Percentiles rank a stretch among this genome's conserved stretches.
Conservation (phyloP, 257 asterid species). For the Coffea canephora region DNA sequence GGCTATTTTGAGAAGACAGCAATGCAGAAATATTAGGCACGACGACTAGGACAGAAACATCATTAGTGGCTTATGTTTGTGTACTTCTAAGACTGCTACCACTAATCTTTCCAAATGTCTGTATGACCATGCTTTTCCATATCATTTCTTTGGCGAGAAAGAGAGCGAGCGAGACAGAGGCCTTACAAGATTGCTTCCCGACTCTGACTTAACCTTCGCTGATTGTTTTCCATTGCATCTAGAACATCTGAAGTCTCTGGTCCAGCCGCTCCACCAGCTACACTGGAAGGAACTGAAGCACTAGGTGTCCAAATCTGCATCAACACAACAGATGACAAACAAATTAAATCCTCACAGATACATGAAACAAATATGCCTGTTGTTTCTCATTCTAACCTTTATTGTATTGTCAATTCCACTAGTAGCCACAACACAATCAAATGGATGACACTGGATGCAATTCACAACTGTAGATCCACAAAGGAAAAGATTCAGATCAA, state of each 20-base stretch:
- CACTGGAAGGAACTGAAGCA: slow-evolving; percentile 68
- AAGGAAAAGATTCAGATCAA: slow-evolving; percentile 18
- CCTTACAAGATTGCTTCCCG: slow-evolving; percentile 75
- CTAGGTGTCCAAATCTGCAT: slow-evolving; percentile 88
- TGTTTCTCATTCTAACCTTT: slow-evolving; percentile 56
- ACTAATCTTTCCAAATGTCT: neutral
- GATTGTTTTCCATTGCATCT: slow-evolving; percentile 82
- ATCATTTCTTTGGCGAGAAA: neutral
- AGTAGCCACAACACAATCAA: slow-evolving; percentile 79
- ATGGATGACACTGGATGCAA: slow-evolving; percentile 92
- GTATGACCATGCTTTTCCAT: neutral
- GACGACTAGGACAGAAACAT: neutral
- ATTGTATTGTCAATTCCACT: slow-evolving; percentile 97
- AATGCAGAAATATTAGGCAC: neutral
- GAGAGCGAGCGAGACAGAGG: neutral
- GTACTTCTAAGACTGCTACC: neutral
- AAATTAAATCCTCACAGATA: slow-evolving; percentile 9
- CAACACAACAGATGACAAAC: slow-evolving; percentile 1
- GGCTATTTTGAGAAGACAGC: neutral
- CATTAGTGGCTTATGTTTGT: neutral
- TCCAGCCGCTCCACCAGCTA: slow-evolving; percentile 72
- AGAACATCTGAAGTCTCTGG: slow-evolving; percentile 64
- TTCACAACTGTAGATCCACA: slow-evolving; percentile 72
- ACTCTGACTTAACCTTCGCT: slow-evolving; percentile 58
- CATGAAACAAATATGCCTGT: slow-evolving; percentile 2